phyloP scores from a whole-genome alignment of 202 grass and related monocot genomes.

The Cymbopogon flexuosus region DNA sequence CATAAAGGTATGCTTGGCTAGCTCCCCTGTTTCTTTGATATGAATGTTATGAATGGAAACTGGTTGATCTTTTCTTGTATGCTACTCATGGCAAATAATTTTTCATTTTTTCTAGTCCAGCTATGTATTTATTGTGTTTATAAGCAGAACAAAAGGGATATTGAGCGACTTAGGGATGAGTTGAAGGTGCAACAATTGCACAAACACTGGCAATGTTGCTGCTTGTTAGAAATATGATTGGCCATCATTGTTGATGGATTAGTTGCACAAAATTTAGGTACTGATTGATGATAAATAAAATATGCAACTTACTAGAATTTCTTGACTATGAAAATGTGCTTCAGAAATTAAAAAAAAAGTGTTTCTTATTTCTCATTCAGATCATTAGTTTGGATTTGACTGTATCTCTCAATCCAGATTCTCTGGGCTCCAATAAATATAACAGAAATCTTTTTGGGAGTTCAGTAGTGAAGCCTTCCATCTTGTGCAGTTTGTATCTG shows the following conservation, averaged over 20 bases:
- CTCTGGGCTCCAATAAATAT: background rate
- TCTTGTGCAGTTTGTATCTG: background rate
- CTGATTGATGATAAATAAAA: background rate
- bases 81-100: background rate
- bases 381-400: background rate
- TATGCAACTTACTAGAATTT: background rate
- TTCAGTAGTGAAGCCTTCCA: background rate
- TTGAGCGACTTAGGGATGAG: background rate
- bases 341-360: background rate
- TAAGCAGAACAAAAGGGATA: background rate
- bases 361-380: background rate
- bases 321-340: background rate
- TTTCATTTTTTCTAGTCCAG: background rate
- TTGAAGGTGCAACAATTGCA: background rate
- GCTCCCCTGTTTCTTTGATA: background rate
- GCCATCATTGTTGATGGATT: background rate
- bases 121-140: background rate
- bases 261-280: background rate
- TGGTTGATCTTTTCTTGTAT: background rate
- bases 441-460: background rate
- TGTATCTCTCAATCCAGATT: background rate
- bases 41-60: background rate
- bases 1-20: conserved; percentile 28
- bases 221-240: background rate
- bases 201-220: background rate